phyloP scores from a whole-genome alignment of 352 stramenopile species.

The Phytopythium sindhum region DNA sequence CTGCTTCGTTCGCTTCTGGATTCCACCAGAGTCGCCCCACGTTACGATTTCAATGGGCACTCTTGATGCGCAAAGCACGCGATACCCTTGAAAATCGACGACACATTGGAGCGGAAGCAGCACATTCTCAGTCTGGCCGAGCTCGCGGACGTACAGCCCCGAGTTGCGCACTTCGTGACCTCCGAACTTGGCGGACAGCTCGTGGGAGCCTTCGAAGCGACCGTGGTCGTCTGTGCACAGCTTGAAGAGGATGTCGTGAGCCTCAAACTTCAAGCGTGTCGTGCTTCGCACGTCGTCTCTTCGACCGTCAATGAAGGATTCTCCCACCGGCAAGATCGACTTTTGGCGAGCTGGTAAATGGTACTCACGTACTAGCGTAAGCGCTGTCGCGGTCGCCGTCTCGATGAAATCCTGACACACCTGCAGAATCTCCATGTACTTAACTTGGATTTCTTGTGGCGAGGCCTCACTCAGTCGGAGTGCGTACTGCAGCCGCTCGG shows the following conservation, averaged over 20 bases:
- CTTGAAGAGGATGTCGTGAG: conserved; percentile 88
- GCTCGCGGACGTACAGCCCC: conserved; percentile 60
- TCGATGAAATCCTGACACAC: conserved; percentile 90
- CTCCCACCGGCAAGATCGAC: conserved; percentile 59
- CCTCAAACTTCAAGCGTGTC: conserved; percentile 72
- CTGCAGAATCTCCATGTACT: conserved; percentile 83
- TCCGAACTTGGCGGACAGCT: conserved; percentile 82
- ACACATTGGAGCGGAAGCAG: conserved; percentile 72
- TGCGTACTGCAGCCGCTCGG: conserved; percentile 58
- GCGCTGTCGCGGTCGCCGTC: conserved; percentile 56
- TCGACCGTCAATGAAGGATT: conserved; percentile 64
- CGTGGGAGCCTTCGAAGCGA: conserved; percentile 87
- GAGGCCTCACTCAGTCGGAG: conserved; percentile 35
- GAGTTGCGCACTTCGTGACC: conserved; percentile 82
- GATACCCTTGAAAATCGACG: conserved; percentile 88
- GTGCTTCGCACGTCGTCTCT: conserved; percentile 57
- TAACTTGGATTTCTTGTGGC: conserved; percentile 46
- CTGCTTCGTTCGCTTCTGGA: conserved; percentile 67
- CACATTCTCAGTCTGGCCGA: conserved; percentile 34
- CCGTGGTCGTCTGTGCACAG: conserved; percentile 90
- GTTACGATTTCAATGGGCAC: conserved; percentile 72
- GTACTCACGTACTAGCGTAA: conserved; percentile 80
- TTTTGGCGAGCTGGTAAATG: conserved; percentile 74
- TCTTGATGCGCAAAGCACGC: conserved; percentile 83
- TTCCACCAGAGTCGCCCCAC: conserved; percentile 57